phyloP scores from a whole-genome alignment of 2,329 filamentous ascomycete species.

The Hymenoscyphus linearis region DNA sequence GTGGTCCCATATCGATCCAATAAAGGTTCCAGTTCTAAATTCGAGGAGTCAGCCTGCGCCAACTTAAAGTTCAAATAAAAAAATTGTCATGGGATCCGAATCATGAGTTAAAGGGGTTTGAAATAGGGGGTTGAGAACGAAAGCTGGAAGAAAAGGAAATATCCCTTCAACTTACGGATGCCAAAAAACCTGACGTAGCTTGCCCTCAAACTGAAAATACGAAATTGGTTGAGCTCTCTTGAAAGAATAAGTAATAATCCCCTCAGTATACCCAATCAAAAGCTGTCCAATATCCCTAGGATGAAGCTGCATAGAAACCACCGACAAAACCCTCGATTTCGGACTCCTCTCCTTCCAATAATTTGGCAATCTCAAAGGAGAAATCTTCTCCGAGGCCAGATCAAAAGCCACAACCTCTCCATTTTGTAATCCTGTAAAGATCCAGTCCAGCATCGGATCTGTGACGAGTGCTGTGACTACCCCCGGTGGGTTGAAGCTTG shows the following conservation, averaged over 20 bases:
- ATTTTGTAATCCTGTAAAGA: slow-evolving; percentile 73
- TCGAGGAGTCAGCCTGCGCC: not conserved
- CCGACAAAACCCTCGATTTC: slow-evolving; percentile 54
- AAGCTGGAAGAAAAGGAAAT: not conserved
- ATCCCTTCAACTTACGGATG: slow-evolving; percentile 52
- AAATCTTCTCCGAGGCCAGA: slow-evolving; percentile 71
- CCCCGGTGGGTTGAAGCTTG: slow-evolving; percentile 71
- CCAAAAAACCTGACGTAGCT: slow-evolving; percentile 80
- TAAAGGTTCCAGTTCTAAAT: slow-evolving; percentile 46
- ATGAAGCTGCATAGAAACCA: slow-evolving; percentile 79
- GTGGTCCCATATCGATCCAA: slow-evolving; percentile 45
- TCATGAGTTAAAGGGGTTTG: not conserved
- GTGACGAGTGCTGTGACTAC: slow-evolving; percentile 69
- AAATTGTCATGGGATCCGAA: not conserved
- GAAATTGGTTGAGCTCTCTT: slow-evolving; percentile 78
- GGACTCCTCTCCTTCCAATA: slow-evolving; percentile 75
- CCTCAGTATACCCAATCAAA: slow-evolving; percentile 83
- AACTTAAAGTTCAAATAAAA: not conserved
- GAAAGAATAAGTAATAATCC: slow-evolving; percentile 87
- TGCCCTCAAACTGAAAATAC: slow-evolving; percentile 76
- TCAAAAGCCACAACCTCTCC: slow-evolving; percentile 92
- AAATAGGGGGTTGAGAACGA: not conserved
- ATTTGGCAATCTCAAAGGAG: slow-evolving; percentile 78
- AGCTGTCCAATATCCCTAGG: slow-evolving; percentile 89
- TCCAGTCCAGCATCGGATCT: slow-evolving; percentile 91